Evolutionary conservation across 2,329 filamentous ascomycete genomes (phyloP), one percentile per base, ranked within the genome.

Genomic region (Stagonosporopsis vannaccii): DNA sequence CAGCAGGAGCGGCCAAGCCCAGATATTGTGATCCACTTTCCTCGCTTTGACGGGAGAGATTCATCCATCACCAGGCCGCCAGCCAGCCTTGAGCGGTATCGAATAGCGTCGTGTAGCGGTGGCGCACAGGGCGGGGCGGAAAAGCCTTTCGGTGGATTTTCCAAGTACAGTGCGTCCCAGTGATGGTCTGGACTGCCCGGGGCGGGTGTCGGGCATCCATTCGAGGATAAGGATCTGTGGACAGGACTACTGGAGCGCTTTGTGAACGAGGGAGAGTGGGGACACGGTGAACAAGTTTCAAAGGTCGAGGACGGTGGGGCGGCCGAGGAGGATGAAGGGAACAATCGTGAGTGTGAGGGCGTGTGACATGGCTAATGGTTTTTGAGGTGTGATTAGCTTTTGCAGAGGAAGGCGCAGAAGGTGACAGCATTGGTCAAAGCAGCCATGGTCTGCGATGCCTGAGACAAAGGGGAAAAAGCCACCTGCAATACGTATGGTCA

Each of bases 281-380:
- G 20, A 20, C 5, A 12, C 4, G n/a, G 22, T 50, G 35, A 6
- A 11, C 2, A 4, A 22, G n/a, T 9, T 19, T 28, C 17, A 11
- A 13, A 15, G 33, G 22, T 22, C 19, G 25, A 49, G 41, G 33
- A 32, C 17, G 17, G 15, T 5, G 30, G 19, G 33, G 23, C 42
- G 54, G 26, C 45, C 42, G 32, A 64, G 56, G 22, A 62, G 44
- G 45, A 53, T 25, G 50, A 59, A 52, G 17, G 50, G 50, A 25
- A n/a, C n/a, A n/a, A 60, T 57, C 26, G 49, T 40, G 9, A 64
- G 25, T 4, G 47, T 40, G 11, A 58, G 37, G 9, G 37, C 51
- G 20, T 45, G 12, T 39, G 37, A 35, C 20, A 20, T 50, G 8
- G 25, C 3, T 13, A 17, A 8, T 20, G n/a, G 6, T 36, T 3